A percentile compares a stretch with the other conserved stretches of the same genome.
These are phyloP conservation scores for Plasmodium fragile DNA, from an alignment of 169 alveolate species.

Conservation along the genomic window DNA sequence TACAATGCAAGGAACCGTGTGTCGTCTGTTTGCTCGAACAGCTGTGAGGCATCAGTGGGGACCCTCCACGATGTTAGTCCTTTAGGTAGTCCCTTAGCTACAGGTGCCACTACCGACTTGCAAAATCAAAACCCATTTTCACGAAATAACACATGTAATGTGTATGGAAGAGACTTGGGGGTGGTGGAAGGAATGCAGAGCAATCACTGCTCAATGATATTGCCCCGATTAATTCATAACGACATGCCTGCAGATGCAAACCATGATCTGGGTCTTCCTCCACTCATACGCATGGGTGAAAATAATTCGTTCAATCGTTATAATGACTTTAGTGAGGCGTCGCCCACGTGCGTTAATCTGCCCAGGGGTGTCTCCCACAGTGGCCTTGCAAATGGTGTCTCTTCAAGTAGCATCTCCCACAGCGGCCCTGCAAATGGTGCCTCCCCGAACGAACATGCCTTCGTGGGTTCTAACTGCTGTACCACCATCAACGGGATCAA, in stretches of 20 bases:
- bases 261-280: neutral
- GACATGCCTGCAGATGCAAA: neutral
- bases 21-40: neutral
- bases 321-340: neutral
- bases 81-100: neutral
- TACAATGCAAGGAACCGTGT: neutral
- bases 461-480: neutral
- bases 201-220: neutral
- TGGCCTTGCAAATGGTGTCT: neutral
- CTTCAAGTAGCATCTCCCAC: too few relatives aligned
- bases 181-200: constrained; percentile 1
- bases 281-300: neutral
- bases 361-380: neutral
- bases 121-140: neutral
- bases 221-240: neutral
- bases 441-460: neutral
- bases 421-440: neutral
- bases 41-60: neutral
- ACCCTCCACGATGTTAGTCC: neutral
- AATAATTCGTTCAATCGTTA: neutral
- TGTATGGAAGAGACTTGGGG: neutral
- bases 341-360: neutral
- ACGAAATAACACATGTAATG: neutral
- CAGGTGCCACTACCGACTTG: neutral
- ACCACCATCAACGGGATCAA: neutral